Percentiles rank a stretch among this genome's conserved stretches.
Conservation (phyloP, 177 flowering plant genomes). For the Telopea speciosissima region DNA sequence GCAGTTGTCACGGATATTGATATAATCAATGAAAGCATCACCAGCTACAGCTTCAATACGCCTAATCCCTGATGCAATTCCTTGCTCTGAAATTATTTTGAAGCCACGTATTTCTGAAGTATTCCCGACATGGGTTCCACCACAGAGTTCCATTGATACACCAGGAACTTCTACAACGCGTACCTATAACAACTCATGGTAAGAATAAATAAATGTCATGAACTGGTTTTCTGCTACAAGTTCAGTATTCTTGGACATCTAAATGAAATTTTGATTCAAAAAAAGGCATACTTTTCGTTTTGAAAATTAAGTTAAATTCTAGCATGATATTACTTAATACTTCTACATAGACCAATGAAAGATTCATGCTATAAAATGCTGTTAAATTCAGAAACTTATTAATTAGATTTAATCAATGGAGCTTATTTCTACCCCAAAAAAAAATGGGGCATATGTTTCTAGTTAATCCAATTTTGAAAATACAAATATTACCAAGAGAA, state of each 20-base stretch:
- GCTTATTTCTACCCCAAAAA: too few species aligned
- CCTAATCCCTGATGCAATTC: slow-evolving; percentile 87
- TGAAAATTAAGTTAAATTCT: too few species aligned
- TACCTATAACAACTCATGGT: slow-evolving; percentile 45
- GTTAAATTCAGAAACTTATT: neutral
- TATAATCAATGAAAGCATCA: slow-evolving; percentile 84
- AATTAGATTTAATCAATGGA: too few species aligned
- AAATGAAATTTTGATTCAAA: neutral
- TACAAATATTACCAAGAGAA: too few species aligned
- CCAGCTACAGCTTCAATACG: slow-evolving; percentile 99
- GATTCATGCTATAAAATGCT: neutral
- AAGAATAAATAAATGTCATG: neutral
- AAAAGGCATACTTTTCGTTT: neutral
- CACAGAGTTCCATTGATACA: slow-evolving; percentile 96
- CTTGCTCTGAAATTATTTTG: slow-evolving; percentile 89
- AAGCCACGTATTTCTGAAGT: slow-evolving; percentile 88
- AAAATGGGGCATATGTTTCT: too few species aligned
- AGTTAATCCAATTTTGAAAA: too few species aligned
- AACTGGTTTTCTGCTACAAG: neutral
- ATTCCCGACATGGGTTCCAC: slow-evolving; percentile 89
- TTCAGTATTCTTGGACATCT: neutral
- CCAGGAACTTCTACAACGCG: slow-evolving; percentile 97
- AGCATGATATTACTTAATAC: neutral
- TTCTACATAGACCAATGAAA: neutral
- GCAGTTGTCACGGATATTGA: slow-evolving; percentile 58